Evolutionary conservation across 2,329 filamentous ascomycete species (phyloP).

Genomic region (Hypoxylon sp.): DNA sequence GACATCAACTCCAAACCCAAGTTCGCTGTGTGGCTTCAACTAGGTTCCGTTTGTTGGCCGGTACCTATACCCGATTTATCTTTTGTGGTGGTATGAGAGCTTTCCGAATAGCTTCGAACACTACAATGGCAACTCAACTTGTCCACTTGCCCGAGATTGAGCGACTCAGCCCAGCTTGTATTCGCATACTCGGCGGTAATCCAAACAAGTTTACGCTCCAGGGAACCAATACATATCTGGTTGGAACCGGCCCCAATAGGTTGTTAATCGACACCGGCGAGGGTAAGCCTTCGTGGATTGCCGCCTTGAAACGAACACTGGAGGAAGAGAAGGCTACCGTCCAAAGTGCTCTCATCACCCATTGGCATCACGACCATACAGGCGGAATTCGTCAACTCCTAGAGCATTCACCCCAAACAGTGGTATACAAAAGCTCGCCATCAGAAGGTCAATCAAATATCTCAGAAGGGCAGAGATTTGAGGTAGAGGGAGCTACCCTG

Average conservation of each 20-base stretch:
- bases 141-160: slow-evolving; percentile 79
- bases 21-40: neutral
- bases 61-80: slow-evolving; percentile 8
- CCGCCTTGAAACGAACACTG: slow-evolving; percentile 75
- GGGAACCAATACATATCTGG: slow-evolving; percentile 94
- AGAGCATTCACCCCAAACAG: slow-evolving; percentile 71
- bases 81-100: slow-evolving; percentile 43
- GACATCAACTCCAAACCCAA: neutral
- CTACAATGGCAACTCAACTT: slow-evolving; percentile 73
- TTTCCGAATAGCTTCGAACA: slow-evolving; percentile 40
- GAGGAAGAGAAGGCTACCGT: slow-evolving; percentile 77
- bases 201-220: slow-evolving; percentile 84
- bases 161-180: slow-evolving; percentile 81
- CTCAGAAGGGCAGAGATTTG: slow-evolving; percentile 66
- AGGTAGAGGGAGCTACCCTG: slow-evolving; percentile 61
- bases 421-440: slow-evolving; percentile 77
- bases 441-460: slow-evolving; percentile 68
- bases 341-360: slow-evolving; percentile 81
- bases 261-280: slow-evolving; percentile 93
- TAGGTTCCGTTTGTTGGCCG: neutral
- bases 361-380: slow-evolving; percentile 93
- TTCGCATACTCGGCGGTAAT: slow-evolving; percentile 91
- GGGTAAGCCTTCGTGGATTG: slow-evolving; percentile 81
- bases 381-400: slow-evolving; percentile 81
- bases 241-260: slow-evolving; percentile 80